Evolutionary conservation across 2,329 filamentous ascomycete species (phyloP).

Genomic region (Aspergillus puulaauensis): DNA sequence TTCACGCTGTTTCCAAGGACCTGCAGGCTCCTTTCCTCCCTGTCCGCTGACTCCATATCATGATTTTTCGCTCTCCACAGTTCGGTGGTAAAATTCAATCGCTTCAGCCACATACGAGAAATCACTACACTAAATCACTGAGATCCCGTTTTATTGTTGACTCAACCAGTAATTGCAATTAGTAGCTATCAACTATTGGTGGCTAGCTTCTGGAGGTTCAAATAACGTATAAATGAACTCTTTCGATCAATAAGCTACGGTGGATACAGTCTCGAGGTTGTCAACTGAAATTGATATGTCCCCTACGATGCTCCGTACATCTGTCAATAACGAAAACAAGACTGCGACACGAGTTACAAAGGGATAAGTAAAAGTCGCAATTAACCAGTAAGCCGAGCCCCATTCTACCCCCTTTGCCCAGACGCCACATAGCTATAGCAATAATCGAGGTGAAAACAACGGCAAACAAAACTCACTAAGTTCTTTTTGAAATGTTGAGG

Average conservation of each 20-base stretch:
- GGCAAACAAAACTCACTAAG: background rate
- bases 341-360: background rate
- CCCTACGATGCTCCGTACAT: background rate
- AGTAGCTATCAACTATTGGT: too few relatives aligned
- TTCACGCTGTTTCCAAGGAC: too few relatives aligned
- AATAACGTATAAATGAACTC: background rate
- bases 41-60: too few relatives aligned
- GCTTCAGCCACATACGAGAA: too few relatives aligned
- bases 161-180: too few relatives aligned
- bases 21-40: too few relatives aligned
- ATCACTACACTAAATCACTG: too few relatives aligned
- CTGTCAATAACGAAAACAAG: background rate
- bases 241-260: background rate
- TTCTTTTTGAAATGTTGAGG: background rate
- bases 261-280: background rate
- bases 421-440: conserved; percentile 18
- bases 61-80: too few relatives aligned
- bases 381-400: conserved; percentile 7
- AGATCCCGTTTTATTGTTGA: too few relatives aligned
- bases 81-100: too few relatives aligned
- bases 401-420: conserved; percentile 17
- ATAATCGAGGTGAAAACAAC: background rate
- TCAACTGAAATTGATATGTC: background rate
- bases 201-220: background rate
- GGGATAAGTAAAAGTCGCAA: conserved; percentile 1